Conservation (phyloP, 768 basidiomycete genomes). For the Macrolepiota albuminosa region DNA sequence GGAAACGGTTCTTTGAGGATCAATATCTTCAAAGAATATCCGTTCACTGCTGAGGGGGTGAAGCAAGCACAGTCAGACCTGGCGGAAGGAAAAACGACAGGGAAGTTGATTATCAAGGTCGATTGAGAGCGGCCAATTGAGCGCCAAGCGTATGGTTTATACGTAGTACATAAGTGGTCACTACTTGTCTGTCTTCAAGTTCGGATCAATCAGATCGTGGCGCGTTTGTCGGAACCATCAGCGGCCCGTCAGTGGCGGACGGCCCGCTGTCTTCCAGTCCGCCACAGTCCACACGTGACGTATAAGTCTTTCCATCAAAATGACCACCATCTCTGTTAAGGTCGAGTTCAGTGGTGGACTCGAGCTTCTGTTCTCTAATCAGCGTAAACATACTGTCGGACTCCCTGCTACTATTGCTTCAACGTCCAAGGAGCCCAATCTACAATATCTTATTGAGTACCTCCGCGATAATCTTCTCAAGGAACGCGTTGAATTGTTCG, state of each 20-base stretch:
- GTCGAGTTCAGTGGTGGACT: conserved; percentile 84
- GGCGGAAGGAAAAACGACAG: conserved; percentile 69
- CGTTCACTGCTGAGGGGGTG: conserved; percentile 78
- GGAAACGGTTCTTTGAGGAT: conserved; percentile 57
- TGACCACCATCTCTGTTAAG: conserved; percentile 39
- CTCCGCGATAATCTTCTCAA: conserved; percentile 74
- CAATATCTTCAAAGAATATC: conserved; percentile 71
- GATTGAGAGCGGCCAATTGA: conserved; percentile 5
- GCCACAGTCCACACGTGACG: conserved; percentile 1
- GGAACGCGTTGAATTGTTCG: conserved; percentile 85
- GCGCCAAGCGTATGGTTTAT: background rate
- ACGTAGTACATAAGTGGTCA: background rate
- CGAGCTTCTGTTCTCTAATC: conserved; percentile 76
- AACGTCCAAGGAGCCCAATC: conserved; percentile 35
- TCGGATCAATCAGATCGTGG: no score
- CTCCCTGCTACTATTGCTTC: conserved; percentile 37
- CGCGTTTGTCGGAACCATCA: no score
- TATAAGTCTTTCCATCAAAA: background rate
- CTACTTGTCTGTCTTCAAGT: no score
- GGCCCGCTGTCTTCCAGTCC: background rate
- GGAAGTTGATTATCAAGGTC: conserved; percentile 83
- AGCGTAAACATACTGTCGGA: conserved; percentile 51
- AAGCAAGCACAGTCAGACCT: conserved; percentile 76
- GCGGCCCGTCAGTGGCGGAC: background rate
- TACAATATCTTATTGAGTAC: conserved; percentile 75